Base-by-base conservation (phyloP, 1,284 basidiomycete species). In the Naganishia sp. region DNA sequence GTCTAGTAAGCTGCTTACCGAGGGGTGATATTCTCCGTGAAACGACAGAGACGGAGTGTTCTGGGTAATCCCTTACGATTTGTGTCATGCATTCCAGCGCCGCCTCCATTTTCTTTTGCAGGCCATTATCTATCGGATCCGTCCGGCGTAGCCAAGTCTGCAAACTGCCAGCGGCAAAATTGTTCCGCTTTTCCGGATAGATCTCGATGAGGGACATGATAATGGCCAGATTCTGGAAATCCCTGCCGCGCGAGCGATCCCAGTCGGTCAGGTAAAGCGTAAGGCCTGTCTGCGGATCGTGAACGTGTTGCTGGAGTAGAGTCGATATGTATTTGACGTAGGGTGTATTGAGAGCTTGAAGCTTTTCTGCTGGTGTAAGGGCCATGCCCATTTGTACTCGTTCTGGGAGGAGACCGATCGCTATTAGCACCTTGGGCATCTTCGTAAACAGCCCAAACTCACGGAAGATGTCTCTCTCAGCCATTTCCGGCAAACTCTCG, bases 381-480 rank as follows among this genome's bases (percentile, higher is more conserved):
- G 76, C 69, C 15, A 78, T 70, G 68, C 78, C 78, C 52, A 79
- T 67, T 60, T 79, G 78, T 4, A 79, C 78, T 15, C 78, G 75
- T 68, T 79, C 77, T 77, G 65, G 3, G 7, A 39, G 35, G 3
- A 25, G 25, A 46, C 23, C 28, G 3, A 5, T 21, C n/a, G 23
- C 1, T 15, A 46, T 25, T 15, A 43, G 55, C 28, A 32, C 23
- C 17, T 15, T 21, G 7, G 5, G 17, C 39, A 57, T 67, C 53
- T 71, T 63, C 49, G 23, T 18, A 28, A 56, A 10, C 35, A 28
- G n/a, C n/a, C n/a, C 31, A 68, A 50, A 72, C 76, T 72, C 65
- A 79, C 77, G 78, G 72, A 79, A 79, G 64, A 79, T 75, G 57
- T 79, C 78, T 47, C 78, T 68, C 68, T 78, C 76, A 43, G 72